Evolutionary conservation across 192 early-diverging fungal species (phyloP).

Genomic region (Coemansia sp.): DNA sequence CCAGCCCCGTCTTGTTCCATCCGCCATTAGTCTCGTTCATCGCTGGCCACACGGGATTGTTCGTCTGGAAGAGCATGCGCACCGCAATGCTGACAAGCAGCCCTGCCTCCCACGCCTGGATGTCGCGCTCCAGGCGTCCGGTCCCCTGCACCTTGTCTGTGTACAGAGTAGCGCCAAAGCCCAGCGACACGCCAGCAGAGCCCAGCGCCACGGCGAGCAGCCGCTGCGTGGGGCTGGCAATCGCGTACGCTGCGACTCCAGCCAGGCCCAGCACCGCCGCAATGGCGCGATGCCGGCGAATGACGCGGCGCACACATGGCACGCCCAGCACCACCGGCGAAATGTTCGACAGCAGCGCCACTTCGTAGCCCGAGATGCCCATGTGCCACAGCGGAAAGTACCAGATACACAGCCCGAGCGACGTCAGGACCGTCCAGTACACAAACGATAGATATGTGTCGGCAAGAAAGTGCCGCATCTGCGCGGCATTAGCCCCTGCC

Average conservation of each 20-base stretch:
- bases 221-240: conserved; percentile 58
- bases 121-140: conserved; percentile 62
- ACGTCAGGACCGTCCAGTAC: conserved; percentile 81
- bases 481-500: background rate
- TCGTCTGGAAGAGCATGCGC: conserved; percentile 74
- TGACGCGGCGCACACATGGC: conserved; percentile 51
- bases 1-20: conserved; percentile 64
- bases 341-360: conserved; percentile 63
- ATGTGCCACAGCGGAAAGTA: conserved; percentile 86
- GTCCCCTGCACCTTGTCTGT: conserved; percentile 52
- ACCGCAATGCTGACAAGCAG: conserved; percentile 66
- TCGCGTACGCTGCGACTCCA: conserved; percentile 63
- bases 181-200: conserved; percentile 57
- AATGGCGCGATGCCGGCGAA: conserved; percentile 57
- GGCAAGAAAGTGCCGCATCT: conserved; percentile 54
- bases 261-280: conserved; percentile 60
- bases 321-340: conserved; percentile 63
- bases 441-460: conserved; percentile 74
- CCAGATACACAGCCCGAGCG: conserved; percentile 69
- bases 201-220: conserved; percentile 61
- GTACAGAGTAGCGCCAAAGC: conserved; percentile 61
- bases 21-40: conserved; percentile 75
- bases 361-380: conserved; percentile 81
- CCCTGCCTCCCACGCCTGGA: conserved; percentile 66
- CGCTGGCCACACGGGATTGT: conserved; percentile 83